phyloP scores from a whole-genome alignment of 2,329 filamentous ascomycete genomes.

The Chrysoporthe deuterocubensis region DNA sequence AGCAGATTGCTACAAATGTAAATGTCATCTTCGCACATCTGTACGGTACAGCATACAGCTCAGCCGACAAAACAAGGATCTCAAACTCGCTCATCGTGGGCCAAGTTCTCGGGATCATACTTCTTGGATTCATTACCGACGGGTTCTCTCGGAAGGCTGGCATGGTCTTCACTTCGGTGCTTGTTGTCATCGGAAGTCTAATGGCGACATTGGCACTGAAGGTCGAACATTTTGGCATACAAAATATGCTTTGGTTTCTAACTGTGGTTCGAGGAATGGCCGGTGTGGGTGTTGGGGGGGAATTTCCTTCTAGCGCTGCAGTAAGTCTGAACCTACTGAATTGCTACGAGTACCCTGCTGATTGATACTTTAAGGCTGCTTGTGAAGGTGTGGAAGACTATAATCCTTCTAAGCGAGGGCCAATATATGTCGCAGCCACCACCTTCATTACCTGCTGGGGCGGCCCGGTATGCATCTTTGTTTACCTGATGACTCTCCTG shows the following conservation, averaged over 20 bases:
- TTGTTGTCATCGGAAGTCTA: constrained; percentile 38
- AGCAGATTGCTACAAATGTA: constrained; percentile 38
- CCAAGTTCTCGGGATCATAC: constrained; percentile 38
- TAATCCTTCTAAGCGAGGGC: constrained; percentile 36
- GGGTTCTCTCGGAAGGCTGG: constrained; percentile 39
- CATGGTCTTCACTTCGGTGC: constrained; percentile 37
- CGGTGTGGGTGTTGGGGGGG: constrained; percentile 43
- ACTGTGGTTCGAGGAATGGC: constrained; percentile 42
- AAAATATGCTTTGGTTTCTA: constrained; percentile 44
- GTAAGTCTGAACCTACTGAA: constrained; percentile 19
- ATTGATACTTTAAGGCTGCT: constrained; percentile 30
- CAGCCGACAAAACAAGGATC: constrained; percentile 37
- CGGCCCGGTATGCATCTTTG: constrained; percentile 40
- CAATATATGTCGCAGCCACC: constrained; percentile 41
- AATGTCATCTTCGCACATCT: constrained; percentile 40
- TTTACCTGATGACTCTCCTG: constrained; percentile 41
- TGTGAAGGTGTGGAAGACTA: constrained; percentile 39
- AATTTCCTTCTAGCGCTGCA: constrained; percentile 43
- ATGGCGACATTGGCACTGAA: constrained; percentile 44
- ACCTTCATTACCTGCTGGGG: constrained; percentile 42
- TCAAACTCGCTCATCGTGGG: constrained; percentile 40
- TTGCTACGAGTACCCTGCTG: neutral
- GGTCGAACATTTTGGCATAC: constrained; percentile 31
- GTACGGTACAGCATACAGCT: constrained; percentile 37
- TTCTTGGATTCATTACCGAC: constrained; percentile 39